Evolutionary conservation across 2,329 filamentous ascomycete species (phyloP).

Genomic region (Fusarium annulatum): DNA sequence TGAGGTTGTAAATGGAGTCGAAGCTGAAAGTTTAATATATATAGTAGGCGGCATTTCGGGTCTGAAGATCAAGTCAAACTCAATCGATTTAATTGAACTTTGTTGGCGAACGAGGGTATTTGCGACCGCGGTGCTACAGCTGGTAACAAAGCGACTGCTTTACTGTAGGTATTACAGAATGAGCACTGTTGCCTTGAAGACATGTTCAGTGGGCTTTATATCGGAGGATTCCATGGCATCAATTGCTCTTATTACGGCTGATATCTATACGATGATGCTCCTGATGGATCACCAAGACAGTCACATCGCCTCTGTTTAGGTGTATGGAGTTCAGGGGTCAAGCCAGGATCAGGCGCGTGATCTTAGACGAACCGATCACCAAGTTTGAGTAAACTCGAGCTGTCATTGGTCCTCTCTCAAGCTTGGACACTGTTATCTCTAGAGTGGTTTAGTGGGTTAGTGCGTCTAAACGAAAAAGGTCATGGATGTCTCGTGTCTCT

Average conservation of each 20-base stretch:
- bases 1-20: neutral
- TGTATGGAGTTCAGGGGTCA: conserved; percentile 18
- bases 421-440: conserved; percentile 15
- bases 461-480: conserved; percentile 29
- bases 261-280: conserved; percentile 4
- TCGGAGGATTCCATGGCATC: neutral
- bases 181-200: neutral
- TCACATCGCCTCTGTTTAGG: conserved; percentile 20
- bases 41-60: conserved; percentile 5
- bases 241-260: neutral
- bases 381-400: conserved; percentile 1
- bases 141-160: neutral
- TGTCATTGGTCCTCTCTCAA: conserved; percentile 5
- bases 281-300: conserved; percentile 7
- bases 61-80: conserved; percentile 20
- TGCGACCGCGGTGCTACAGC: neutral
- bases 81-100: conserved; percentile 27
- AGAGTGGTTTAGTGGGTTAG: conserved; percentile 24
- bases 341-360: conserved; percentile 21
- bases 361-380: conserved; percentile 16
- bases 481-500: conserved; percentile 20
- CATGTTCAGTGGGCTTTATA: neutral
- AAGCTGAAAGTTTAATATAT: neutral
- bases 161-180: neutral
- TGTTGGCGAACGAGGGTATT: conserved; percentile 3